These are phyloP conservation scores for Cucurbita pepo DNA, from an alignment of 306 rosid genomes.

Conservation along the genomic window DNA sequence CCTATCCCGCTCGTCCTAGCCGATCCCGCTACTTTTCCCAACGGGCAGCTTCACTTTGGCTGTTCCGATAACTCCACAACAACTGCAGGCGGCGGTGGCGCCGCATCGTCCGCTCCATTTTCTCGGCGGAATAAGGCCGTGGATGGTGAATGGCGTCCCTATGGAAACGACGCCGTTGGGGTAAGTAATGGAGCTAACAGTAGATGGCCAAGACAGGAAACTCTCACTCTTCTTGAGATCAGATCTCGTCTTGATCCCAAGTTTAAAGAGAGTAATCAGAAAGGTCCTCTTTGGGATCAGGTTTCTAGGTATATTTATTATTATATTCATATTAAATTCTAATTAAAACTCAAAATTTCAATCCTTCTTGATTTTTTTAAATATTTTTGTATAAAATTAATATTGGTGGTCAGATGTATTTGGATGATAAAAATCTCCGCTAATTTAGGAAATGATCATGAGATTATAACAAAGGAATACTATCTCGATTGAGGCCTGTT, in stretches of 20 bases:
- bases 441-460: no score
- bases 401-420: no score
- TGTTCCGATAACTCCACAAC: background rate
- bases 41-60: background rate
- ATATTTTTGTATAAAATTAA: no score
- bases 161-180: slow-evolving; percentile 8
- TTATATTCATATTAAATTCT: background rate
- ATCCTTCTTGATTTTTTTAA: background rate
- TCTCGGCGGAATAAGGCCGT: background rate
- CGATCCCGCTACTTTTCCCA: background rate
- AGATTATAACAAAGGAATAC: no score
- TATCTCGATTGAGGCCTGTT: no score
- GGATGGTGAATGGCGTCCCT: background rate
- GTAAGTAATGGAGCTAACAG: slow-evolving; percentile 34
- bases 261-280: slow-evolving; percentile 65
- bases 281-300: slow-evolving; percentile 73
- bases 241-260: slow-evolving; percentile 75
- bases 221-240: slow-evolving; percentile 70
- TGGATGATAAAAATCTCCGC: no score
- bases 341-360: background rate
- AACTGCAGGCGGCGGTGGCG: background rate
- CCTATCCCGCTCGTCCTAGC: background rate
- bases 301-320: slow-evolving; percentile 51
- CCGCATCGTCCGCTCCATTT: background rate
- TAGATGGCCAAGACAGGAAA: slow-evolving; percentile 79